A percentile compares a stretch with the other conserved stretches of the same genome.
phyloP scores from a whole-genome alignment of 2,329 filamentous ascomycete genomes.

The Penicillium fuscoglaucum region DNA sequence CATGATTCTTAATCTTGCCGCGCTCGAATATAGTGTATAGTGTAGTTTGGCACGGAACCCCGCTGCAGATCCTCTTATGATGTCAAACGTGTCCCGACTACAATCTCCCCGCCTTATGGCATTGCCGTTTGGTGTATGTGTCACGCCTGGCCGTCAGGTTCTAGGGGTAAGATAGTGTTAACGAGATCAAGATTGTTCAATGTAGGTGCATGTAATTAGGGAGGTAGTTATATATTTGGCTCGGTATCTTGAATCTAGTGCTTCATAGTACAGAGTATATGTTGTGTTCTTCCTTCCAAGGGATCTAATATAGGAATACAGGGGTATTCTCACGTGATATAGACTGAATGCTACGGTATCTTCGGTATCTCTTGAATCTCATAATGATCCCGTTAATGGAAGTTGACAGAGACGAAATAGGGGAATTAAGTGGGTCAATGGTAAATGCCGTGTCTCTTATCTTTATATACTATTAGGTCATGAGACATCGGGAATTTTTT shows the following conservation, averaged over 20 bases:
- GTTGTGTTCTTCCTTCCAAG: no score
- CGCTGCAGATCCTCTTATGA: background rate
- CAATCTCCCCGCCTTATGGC: background rate
- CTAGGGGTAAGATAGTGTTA: no score
- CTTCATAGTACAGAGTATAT: no score
- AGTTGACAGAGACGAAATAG: background rate
- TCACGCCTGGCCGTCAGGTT: no score
- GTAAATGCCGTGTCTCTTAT: background rate
- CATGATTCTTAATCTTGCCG: background rate
- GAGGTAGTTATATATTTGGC: no score
- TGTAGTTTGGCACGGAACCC: background rate
- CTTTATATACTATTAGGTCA: background rate
- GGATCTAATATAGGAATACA: no score
- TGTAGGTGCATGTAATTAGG: no score
- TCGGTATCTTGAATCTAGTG: no score
- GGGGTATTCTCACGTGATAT: background rate
- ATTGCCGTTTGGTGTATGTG: background rate
- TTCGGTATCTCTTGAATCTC: background rate
- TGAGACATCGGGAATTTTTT: background rate
- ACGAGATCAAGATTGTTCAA: no score
- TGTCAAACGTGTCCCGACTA: background rate
- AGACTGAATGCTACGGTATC: background rate
- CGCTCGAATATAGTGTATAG: background rate
- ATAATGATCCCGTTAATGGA: background rate
- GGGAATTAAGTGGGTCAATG: background rate